Evolutionary conservation across 306 rosid genomes (phyloP).

Genomic region (Acmispon strigosus): DNA sequence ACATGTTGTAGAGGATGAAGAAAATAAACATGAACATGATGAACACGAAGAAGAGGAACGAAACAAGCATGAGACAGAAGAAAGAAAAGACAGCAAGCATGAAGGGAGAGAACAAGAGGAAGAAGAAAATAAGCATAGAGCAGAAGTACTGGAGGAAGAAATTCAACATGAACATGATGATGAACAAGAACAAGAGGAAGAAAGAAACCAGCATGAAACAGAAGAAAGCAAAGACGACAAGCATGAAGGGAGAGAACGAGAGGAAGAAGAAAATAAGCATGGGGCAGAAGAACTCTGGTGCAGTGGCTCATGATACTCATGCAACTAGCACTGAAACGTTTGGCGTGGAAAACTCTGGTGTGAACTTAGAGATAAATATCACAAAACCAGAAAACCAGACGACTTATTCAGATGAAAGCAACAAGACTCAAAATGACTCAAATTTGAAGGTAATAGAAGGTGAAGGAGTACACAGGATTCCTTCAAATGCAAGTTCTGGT

Average conservation of each 20-base stretch:
- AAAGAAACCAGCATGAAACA: constrained; percentile 23
- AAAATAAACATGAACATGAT: constrained; percentile 35
- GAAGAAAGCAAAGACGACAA: constrained; percentile 30
- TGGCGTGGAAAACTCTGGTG: constrained; percentile 38
- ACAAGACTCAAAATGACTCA: constrained; percentile 28
- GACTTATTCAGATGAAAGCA: constrained; percentile 19
- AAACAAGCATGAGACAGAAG: constrained; percentile 29
- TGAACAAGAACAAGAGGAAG: too few relatives aligned
- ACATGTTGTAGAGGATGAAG: constrained; percentile 44
- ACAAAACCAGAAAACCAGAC: constrained; percentile 27
- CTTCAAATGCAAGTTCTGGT: constrained; percentile 25
- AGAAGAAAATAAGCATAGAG: constrained; percentile 40
- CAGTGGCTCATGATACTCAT: constrained; percentile 73
- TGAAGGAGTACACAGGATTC: constrained; percentile 20
- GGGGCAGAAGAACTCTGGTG: constrained; percentile 68
- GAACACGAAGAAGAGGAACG: constrained; percentile 34
- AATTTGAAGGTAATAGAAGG: constrained; percentile 32
- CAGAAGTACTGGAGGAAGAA: constrained; percentile 48
- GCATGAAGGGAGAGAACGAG: constrained; percentile 32
- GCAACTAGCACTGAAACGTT: constrained; percentile 31
- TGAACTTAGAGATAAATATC: constrained; percentile 20
- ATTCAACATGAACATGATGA: too few relatives aligned
- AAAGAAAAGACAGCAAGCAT: constrained; percentile 25
- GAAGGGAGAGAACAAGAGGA: constrained; percentile 35
- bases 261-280: constrained; percentile 41